These are phyloP conservation scores for Coelastrella sp. DNA, from an alignment of 139 green algal species.

Conservation along the genomic window DNA sequence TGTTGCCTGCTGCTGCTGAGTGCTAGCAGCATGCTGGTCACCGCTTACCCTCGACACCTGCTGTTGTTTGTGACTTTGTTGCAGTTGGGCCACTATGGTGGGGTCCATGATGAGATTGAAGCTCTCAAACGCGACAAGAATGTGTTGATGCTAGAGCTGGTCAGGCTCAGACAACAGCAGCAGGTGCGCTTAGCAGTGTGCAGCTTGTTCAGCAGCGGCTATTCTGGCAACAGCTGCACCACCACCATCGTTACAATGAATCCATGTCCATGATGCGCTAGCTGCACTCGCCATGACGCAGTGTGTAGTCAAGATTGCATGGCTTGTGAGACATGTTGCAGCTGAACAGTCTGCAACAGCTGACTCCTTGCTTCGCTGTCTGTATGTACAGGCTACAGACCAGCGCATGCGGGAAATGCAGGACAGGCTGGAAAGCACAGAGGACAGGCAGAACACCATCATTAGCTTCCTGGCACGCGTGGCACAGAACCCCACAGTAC, in stretches of 20 bases:
- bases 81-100: constrained; percentile 88
- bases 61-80: neutral
- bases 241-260: too few relatives aligned
- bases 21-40: too few relatives aligned
- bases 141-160: constrained; percentile 91
- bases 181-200: constrained; percentile 50
- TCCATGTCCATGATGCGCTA: too few relatives aligned
- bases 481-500: constrained; percentile 85
- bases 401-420: constrained; percentile 72
- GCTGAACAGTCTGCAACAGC: neutral
- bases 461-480: constrained; percentile 85
- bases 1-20: neutral
- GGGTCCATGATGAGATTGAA: constrained; percentile 85
- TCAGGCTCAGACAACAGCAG: constrained; percentile 85
- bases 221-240: too few relatives aligned
- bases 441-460: constrained; percentile 88
- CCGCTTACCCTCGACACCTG: too few relatives aligned
- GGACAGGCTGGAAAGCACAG: constrained; percentile 75
- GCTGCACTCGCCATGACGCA: too few relatives aligned
- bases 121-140: constrained; percentile 91
- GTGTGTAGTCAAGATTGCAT: neutral
- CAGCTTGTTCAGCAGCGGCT: neutral
- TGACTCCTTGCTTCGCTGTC: neutral
- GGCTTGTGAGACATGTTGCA: neutral
- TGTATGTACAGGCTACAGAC: constrained; percentile 61